These are phyloP conservation scores for Colletotrichum truncatum DNA, from an alignment of 2,329 filamentous ascomycete genomes.

Conservation along the genomic window DNA sequence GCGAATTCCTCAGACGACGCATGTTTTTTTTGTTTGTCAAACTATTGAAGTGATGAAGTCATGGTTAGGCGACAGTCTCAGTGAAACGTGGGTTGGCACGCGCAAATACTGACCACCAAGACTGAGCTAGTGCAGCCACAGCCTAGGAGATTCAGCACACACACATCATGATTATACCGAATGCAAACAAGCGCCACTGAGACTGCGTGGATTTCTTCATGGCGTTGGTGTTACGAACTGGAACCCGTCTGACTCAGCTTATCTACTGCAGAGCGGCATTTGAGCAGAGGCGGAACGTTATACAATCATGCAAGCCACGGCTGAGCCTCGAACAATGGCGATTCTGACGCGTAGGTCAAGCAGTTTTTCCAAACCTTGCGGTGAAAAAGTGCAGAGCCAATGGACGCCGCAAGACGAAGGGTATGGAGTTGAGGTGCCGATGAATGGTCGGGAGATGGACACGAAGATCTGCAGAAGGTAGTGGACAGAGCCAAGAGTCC, in stretches of 20 bases:
- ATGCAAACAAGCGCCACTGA: background rate
- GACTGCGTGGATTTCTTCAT: background rate
- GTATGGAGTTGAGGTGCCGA: conserved; percentile 7
- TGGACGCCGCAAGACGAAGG: background rate
- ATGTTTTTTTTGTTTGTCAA: too few relatives aligned
- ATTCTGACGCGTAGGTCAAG: background rate
- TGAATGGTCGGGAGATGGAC: conserved; percentile 14
- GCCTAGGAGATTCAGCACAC: background rate
- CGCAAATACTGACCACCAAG: background rate
- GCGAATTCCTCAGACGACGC: too few relatives aligned
- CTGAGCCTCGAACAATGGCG: background rate
- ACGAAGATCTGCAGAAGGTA: conserved; percentile 23
- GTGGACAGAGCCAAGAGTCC: conserved; percentile 1
- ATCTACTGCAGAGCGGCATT: too few relatives aligned
- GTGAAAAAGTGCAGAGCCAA: background rate
- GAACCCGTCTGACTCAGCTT: too few relatives aligned
- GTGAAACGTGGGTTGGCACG: background rate
- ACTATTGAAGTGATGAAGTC: background rate
- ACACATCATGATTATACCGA: background rate
- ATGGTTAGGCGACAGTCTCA: background rate
- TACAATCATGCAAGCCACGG: background rate
- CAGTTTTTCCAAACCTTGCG: background rate
- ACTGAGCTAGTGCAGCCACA: background rate
- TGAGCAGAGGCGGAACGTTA: background rate
- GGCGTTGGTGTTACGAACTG: too few relatives aligned